Conservation (phyloP, 345 rosid species). For the Populus deltoides region DNA sequence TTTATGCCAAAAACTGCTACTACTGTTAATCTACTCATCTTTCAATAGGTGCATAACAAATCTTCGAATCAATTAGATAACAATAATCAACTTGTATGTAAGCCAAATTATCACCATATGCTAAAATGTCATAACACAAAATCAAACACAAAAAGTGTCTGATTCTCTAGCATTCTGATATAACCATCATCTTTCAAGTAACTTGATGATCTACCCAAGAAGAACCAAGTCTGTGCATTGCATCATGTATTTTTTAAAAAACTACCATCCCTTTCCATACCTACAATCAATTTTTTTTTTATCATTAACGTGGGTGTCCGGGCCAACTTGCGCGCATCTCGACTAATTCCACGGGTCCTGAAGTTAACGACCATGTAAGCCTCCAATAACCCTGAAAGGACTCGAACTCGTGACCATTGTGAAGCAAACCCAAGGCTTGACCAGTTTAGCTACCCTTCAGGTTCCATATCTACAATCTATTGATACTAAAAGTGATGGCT, state of each 20-base stretch:
- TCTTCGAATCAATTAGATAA: background rate
- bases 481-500: background rate
- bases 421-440: too few species aligned
- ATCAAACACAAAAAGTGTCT: background rate
- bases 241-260: background rate
- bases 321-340: rapidly evolving
- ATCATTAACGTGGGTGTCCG: too few species aligned
- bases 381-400: too few species aligned
- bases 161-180: background rate
- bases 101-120: background rate
- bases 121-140: background rate
- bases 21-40: background rate
- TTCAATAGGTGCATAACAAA: background rate
- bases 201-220: background rate
- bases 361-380: too few species aligned
- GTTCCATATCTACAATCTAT: background rate
- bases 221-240: background rate
- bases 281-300: background rate
- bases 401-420: too few species aligned
- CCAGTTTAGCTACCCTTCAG: too few species aligned
- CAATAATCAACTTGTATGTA: background rate
- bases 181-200: background rate
- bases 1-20: background rate
- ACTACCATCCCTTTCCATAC: background rate
- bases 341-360: too few species aligned